These are phyloP conservation scores for Phytophthora ramorum DNA, from an alignment of 352 stramenopile genomes.

Conservation along the genomic window DNA sequence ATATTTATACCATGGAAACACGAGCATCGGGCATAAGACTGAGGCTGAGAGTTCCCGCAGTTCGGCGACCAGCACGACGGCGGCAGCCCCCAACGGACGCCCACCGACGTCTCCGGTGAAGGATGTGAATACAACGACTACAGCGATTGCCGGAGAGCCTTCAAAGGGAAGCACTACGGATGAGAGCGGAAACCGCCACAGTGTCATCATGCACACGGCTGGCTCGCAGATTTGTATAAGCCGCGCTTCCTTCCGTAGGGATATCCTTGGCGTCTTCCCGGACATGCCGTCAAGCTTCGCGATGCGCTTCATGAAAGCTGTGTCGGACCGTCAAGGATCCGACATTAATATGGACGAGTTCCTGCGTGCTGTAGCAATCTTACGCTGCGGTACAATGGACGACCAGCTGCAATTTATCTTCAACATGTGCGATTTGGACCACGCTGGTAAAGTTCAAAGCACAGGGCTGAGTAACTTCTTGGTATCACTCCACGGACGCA, in stretches of 20 bases:
- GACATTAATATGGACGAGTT: constrained; percentile 93
- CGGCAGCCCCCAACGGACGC: constrained; percentile 25
- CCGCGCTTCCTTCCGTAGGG: constrained; percentile 81
- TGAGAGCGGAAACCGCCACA: constrained; percentile 41
- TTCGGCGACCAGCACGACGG: constrained; percentile 23
- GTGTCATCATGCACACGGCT: constrained; percentile 67
- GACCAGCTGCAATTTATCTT: constrained; percentile 86
- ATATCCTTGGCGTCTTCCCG: constrained; percentile 89
- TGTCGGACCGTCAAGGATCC: constrained; percentile 81
- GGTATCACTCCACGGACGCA: constrained; percentile 78
- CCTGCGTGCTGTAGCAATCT: constrained; percentile 77
- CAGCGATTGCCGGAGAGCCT: constrained; percentile 24
- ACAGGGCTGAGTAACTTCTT: constrained; percentile 88
- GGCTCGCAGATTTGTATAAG: constrained; percentile 85
- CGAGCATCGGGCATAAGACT: constrained; percentile 33
- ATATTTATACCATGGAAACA: constrained; percentile 78
- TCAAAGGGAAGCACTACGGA: constrained; percentile 53
- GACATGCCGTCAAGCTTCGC: constrained; percentile 91
- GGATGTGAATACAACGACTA: constrained; percentile 30
- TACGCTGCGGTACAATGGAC: constrained; percentile 73
- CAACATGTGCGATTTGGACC: constrained; percentile 90
- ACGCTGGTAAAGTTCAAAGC: constrained; percentile 87
- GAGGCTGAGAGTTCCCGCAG: constrained; percentile 33
- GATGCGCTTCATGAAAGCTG: constrained; percentile 90
- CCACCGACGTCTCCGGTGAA: constrained; percentile 56